Percentiles rank a stretch among this genome's conserved stretches.
phyloP scores from a whole-genome alignment of 2,329 filamentous ascomycete genomes.

The Hortaea sp. region DNA sequence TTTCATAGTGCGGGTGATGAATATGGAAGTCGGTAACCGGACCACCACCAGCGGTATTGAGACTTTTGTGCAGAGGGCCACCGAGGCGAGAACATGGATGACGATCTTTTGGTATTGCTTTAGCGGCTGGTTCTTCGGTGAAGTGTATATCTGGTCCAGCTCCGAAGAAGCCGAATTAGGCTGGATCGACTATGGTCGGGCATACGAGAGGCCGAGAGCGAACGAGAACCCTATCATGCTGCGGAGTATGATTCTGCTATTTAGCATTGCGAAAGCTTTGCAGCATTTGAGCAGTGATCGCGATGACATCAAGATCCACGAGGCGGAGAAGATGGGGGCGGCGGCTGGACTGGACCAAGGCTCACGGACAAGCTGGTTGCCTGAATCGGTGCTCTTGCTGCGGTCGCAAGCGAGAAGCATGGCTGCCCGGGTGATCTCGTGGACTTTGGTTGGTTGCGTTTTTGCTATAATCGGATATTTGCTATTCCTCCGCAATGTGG shows the following conservation, averaged over 20 bases:
- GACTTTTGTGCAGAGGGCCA: slow-evolving; percentile 43
- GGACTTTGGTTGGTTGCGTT: slow-evolving; percentile 8
- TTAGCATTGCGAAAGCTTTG: slow-evolving; percentile 60
- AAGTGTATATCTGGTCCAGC: slow-evolving; percentile 68
- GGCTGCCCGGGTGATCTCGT: slow-evolving; percentile 8
- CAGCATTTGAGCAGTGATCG: slow-evolving; percentile 64
- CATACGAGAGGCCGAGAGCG: slow-evolving; percentile 58
- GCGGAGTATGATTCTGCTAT: slow-evolving; percentile 56
- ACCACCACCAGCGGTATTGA: slow-evolving; percentile 60
- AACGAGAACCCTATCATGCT: slow-evolving; percentile 84
- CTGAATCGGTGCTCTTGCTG: slow-evolving; percentile 6
- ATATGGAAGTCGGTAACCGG: slow-evolving; percentile 35
- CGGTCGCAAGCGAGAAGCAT: slow-evolving; percentile 5
- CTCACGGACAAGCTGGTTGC: slow-evolving; percentile 1
- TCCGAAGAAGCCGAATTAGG: slow-evolving; percentile 49
- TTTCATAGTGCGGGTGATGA: slow-evolving; percentile 68
- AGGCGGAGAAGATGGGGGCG: slow-evolving; percentile 3
- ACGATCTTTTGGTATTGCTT: slow-evolving; percentile 67
- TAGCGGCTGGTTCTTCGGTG: slow-evolving; percentile 70
- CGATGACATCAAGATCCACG: slow-evolving; percentile 51
- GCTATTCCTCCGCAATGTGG: slow-evolving; percentile 48
- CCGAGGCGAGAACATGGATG: slow-evolving; percentile 47
- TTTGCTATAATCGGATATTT: slow-evolving; percentile 46
- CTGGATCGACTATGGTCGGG: slow-evolving; percentile 60
- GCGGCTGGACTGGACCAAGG: not conserved